Evolutionary conservation across 148 eudicot species (phyloP).

Genomic region (Oxyria digyna): DNA sequence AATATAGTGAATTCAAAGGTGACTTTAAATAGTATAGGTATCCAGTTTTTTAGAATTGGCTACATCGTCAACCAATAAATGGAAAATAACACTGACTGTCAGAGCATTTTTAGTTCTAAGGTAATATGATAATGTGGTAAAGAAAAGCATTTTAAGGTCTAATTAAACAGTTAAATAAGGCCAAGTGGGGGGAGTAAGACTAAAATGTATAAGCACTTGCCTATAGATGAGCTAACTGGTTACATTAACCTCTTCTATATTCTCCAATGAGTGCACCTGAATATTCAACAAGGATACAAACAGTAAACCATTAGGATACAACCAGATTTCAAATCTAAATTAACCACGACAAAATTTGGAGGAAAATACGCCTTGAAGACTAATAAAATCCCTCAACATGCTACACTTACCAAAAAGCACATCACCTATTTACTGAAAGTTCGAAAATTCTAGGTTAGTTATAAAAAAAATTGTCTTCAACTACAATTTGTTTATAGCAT

Average conservation of each 20-base stretch:
- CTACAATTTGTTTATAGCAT: too few species aligned
- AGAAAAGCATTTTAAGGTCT: neutral
- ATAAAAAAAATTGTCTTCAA: neutral
- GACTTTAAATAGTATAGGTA: neutral
- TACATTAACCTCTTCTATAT: conserved; percentile 67
- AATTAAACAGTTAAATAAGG: neutral
- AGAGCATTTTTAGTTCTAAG: neutral
- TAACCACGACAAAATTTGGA: neutral
- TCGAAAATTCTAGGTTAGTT: neutral
- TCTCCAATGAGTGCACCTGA: conserved; percentile 78
- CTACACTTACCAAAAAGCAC: neutral
- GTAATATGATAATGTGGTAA: neutral
- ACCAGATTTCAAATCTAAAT: neutral
- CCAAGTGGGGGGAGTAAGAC: neutral
- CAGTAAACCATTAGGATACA: neutral
- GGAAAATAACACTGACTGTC: neutral
- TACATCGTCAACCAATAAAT: neutral
- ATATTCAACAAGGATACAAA: conserved; percentile 21
- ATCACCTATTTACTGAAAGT: neutral
- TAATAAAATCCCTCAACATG: neutral
- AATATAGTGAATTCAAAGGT: neutral
- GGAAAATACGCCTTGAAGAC: neutral
- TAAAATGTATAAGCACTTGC: conserved; percentile 19
- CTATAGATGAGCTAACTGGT: conserved; percentile 61
- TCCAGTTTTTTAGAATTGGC: neutral